Evolutionary conservation across 2,329 filamentous ascomycete genomes (phyloP), one percentile per base, ranked within the genome.

Genomic region (Aspergillus flavus): DNA sequence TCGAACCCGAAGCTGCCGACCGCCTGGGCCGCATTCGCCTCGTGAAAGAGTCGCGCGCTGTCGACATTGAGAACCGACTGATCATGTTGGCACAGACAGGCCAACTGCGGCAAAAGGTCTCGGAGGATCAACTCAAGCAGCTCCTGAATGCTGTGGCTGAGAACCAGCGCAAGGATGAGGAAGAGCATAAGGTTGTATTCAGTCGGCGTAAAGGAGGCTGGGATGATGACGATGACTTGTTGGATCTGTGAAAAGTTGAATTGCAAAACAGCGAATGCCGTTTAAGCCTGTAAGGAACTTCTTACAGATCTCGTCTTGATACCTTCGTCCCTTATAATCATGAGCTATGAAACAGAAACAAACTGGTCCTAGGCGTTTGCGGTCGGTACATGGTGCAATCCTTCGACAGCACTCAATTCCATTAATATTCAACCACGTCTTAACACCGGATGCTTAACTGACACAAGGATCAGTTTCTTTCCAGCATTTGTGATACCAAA

Each of bases 21-120:
- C 91, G 95, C 16, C 86, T 99, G 1, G 93, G 92, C 62, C 92
- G 95, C 69, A 98, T 99, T 81, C 91, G 94, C 39, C 89, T 99
- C 64, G 95, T 99, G 75, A 98, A 98, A 81, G 93, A 94, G 77
- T 89, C 90, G 71, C 92, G 95, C 73, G 95, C 95, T 41, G 87
- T 86, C 65, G 93, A 97, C 73, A 88, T 99, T 62, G 95, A 99
- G 83, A 94, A 96, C 84, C 83, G 94, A 57, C 86, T 99, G 61
- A 94, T 99, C 78, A 93, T 90, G 88, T 87, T 99, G 62, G 94
- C 95, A 63, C 88, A 93, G 73, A 87, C 89, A 28, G 94, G 94
- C 28, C 95, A 98, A 83, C 83, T 99, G 71, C 85, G 92, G 60
- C 82, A 87, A 66, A 96, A 97, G 78, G 93, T 99, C 54, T 94